Conservation (phyloP, 2,329 filamentous ascomycete genomes). For the Laburnicola sp. region DNA sequence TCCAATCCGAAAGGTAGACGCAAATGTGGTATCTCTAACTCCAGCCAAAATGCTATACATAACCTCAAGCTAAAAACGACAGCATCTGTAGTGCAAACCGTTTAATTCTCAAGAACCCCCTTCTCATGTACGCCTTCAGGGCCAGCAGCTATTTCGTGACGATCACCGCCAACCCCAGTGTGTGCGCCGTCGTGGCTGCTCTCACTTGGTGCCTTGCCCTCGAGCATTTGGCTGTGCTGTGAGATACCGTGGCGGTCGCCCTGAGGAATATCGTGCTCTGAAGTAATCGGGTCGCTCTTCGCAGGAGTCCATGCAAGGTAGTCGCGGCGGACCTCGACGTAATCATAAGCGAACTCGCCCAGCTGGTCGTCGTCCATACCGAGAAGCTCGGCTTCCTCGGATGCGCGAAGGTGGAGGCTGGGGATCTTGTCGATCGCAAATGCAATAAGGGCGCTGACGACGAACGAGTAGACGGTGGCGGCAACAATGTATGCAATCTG, state of each 20-base stretch:
- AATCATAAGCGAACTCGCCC: constrained; percentile 88
- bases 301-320: constrained; percentile 86
- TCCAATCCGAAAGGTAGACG: constrained; percentile 23
- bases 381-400: constrained; percentile 79
- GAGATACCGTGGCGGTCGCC: constrained; percentile 69
- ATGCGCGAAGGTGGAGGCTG: constrained; percentile 76
- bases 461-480: constrained; percentile 68
- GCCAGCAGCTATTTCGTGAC: constrained; percentile 54
- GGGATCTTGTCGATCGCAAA: constrained; percentile 75
- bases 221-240: constrained; percentile 68
- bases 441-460: constrained; percentile 72
- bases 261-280: constrained; percentile 65
- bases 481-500: constrained; percentile 77
- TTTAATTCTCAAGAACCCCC: constrained; percentile 17
- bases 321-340: constrained; percentile 84
- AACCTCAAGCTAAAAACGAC: constrained; percentile 4
- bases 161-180: constrained; percentile 55
- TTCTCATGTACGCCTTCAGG: constrained; percentile 51
- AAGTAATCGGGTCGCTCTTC: constrained; percentile 64
- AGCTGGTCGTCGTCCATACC: constrained; percentile 91
- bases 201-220: constrained; percentile 57
- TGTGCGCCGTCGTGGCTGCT: constrained; percentile 48
- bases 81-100: neutral
- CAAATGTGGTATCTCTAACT: constrained; percentile 40
- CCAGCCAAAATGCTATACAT: constrained; percentile 24